A percentile compares a stretch with the other conserved stretches of the same genome.
These are phyloP conservation scores for Ocimum tenuiflorum DNA, from an alignment of 257 asterid species.

Conservation along the genomic window DNA sequence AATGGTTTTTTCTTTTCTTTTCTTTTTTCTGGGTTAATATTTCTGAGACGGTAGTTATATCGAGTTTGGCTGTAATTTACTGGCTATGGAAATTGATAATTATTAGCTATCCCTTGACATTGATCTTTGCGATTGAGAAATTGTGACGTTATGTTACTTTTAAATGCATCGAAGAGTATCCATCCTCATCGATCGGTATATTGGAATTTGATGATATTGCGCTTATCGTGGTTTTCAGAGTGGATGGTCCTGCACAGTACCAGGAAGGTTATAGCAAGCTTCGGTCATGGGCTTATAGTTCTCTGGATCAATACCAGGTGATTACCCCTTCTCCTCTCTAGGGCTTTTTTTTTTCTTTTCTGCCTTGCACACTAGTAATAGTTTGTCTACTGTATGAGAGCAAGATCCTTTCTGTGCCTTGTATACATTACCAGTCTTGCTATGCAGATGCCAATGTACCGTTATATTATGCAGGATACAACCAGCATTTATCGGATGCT, in stretches of 20 bases:
- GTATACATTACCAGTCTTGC: background rate
- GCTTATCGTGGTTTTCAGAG: conserved; percentile 38
- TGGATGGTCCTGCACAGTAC: conserved; percentile 66
- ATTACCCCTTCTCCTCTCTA: background rate
- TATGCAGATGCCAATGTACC: too few species aligned
- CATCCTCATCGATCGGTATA: background rate
- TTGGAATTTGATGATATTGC: background rate
- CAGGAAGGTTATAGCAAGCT: conserved; percentile 84
- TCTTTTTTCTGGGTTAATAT: background rate
- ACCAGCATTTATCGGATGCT: too few species aligned
- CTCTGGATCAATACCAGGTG: conserved; percentile 91
- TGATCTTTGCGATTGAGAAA: background rate
- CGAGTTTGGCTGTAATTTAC: background rate
- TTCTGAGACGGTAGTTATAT: background rate
- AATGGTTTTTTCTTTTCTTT: background rate
- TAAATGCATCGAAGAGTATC: background rate
- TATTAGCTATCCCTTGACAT: background rate
- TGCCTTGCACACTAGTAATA: background rate
- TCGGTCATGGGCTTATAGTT: conserved; percentile 90
- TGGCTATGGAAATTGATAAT: background rate
- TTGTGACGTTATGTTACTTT: background rate
- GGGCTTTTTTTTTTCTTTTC: background rate
- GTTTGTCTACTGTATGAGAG: background rate
- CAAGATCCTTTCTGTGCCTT: conserved; percentile 39
- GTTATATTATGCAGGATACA: too few species aligned